Base-by-base conservation (phyloP, 495 filamentous ascomycete species). In the Daldinia bambusicola region DNA sequence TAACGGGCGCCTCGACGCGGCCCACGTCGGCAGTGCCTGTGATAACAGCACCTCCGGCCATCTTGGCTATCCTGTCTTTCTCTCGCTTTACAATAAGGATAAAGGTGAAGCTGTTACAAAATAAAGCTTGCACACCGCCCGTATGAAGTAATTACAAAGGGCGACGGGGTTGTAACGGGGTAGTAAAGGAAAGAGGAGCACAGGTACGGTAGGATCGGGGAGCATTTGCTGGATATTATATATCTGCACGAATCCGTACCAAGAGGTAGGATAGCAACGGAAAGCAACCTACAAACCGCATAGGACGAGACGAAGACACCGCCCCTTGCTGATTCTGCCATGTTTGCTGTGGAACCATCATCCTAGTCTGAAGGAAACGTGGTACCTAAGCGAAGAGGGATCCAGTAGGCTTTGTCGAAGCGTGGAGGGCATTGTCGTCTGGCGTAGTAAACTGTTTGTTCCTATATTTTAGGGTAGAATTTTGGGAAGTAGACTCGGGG, bases 1-100 rank as follows among this genome's bases (percentile, higher is more conserved):
- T 89, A 70, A 89, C 83, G 14, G 89, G 89, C 12, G 89, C 88
- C 81, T 91, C 89, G 50, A 67, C 60, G 32, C 74, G 78, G 57
- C 55, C 56, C 48, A 78, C 45, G 55, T 85, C 84, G 71, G 78
- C 53, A 51, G 80, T 82, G 53, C 74, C 80, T 32, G 69, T 55
- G 55, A 80, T 16, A 63, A 75, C 71, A 43, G 66, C 79, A 69
- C 78, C 79, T 59, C 79, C 79, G 69, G 79, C 77, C 79, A 81
- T 81, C 61, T 74, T 67, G 31, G 37, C 31, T 36, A 41, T 30
- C 31, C 56, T 71, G 66, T 63, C 32, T 74, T 48, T 70, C 45
- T 67, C 59, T 58, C 20, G 63, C 26, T 52, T 51, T 62, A 50
- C 60, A 51, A 0, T 52, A 32, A 14, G 22, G 30, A n/a, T 64